These are phyloP conservation scores for Curvularia hawaiiensis DNA, from an alignment of 2,329 filamentous ascomycete genomes.

Conservation along the genomic window DNA sequence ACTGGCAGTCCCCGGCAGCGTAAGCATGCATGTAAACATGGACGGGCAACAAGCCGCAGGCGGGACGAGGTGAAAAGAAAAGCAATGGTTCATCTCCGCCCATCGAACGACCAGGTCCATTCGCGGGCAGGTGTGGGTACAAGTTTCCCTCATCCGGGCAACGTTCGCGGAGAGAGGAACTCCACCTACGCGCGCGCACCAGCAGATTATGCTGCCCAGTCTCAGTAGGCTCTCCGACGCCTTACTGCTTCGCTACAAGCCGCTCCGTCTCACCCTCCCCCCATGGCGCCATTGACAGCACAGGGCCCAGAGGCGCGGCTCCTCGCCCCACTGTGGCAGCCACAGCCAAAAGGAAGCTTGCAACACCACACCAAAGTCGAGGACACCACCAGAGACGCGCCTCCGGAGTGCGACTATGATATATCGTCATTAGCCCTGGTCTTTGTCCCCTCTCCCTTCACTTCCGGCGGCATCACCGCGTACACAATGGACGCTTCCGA, in stretches of 20 bases:
- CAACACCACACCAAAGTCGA: constrained; percentile 5
- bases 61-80: constrained; percentile 1
- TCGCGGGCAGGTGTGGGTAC: neutral
- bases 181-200: constrained; percentile 5
- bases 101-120: neutral
- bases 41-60: constrained; percentile 11
- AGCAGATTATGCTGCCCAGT: constrained; percentile 12
- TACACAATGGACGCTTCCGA: constrained; percentile 41
- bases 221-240: constrained; percentile 15
- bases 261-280: constrained; percentile 15
- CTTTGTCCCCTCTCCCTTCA: constrained; percentile 31
- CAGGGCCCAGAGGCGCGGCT: constrained; percentile 12
- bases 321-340: constrained; percentile 19
- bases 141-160: constrained; percentile 16
- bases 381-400: constrained; percentile 1
- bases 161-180: constrained; percentile 9
- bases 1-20: constrained; percentile 5
- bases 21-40: constrained; percentile 5
- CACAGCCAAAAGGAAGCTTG: constrained; percentile 11
- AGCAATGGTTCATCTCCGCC: constrained; percentile 1
- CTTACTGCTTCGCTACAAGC: constrained; percentile 19
- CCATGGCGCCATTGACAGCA: constrained; percentile 16
- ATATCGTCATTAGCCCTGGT: constrained; percentile 33
- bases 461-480: constrained; percentile 23
- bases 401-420: constrained; percentile 19